A percentile compares a stretch with the other conserved stretches of the same genome.
These are phyloP conservation scores for Rhynchospora breviuscula DNA, from an alignment of 176 grass and related monocot species.

Conservation along the genomic window DNA sequence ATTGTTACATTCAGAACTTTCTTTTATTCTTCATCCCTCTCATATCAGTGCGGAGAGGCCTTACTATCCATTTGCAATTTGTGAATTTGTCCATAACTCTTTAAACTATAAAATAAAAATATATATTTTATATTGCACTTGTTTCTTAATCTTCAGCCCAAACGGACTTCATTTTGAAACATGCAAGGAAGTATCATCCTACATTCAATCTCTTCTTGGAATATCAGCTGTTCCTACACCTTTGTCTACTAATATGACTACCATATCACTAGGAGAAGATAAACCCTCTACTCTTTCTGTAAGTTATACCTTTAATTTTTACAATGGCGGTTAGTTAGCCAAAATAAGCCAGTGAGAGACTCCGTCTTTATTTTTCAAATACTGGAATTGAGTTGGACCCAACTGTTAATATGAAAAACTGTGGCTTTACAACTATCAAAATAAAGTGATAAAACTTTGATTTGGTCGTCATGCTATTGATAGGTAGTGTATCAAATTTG, in stretches of 20 bases:
- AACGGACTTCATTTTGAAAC: slow-evolving; percentile 63
- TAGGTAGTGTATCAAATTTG: not conserved
- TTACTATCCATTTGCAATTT: not conserved
- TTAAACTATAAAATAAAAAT: too few species aligned
- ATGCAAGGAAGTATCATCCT: slow-evolving; percentile 78
- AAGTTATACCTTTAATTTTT: slow-evolving; percentile 32
- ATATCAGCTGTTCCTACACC: slow-evolving; percentile 38
- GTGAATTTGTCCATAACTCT: too few species aligned
- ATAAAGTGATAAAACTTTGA: not conserved
- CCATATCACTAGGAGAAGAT: slow-evolving; percentile 12
- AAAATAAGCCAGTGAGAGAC: not conserved
- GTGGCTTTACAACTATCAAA: not conserved
- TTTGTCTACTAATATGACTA: slow-evolving; percentile 35
- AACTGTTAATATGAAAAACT: not conserved
- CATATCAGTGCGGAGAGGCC: not conserved
- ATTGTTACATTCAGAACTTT: not conserved
- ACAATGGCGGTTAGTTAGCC: not conserved
- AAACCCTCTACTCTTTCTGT: slow-evolving; percentile 44
- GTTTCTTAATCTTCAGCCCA: slow-evolving; percentile 54
- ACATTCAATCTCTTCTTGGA: slow-evolving; percentile 84
- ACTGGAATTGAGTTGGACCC: not conserved
- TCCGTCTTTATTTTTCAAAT: not conserved
- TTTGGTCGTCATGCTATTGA: not conserved
- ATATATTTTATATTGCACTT: not conserved
- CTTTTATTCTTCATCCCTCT: not conserved